These are phyloP conservation scores for Zygotorulaspora sp. DNA, from an alignment of 805 yeast genomes.

Conservation along the genomic window DNA sequence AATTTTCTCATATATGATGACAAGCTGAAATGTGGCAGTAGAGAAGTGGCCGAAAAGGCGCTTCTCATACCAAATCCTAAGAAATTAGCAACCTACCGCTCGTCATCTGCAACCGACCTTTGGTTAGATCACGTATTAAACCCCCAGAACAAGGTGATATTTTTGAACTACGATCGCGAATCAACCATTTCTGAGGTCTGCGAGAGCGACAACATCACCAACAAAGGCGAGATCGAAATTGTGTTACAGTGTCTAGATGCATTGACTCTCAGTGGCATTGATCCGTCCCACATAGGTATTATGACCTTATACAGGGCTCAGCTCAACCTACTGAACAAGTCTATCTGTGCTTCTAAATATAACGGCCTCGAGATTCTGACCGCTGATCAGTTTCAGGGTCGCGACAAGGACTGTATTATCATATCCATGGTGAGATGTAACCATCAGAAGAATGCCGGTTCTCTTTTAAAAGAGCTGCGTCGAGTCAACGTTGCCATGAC, in stretches of 20 bases:
- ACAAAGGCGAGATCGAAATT: slow-evolving; percentile 65
- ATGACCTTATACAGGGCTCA: slow-evolving; percentile 90
- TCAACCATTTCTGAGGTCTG: slow-evolving; percentile 53
- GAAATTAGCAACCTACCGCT: slow-evolving; percentile 9
- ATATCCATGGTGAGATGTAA: slow-evolving; percentile 88
- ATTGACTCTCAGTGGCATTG: slow-evolving; percentile 56
- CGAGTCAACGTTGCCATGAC: slow-evolving; percentile 93
- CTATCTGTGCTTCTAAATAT: slow-evolving; percentile 23
- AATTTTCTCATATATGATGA: slow-evolving; percentile 76
- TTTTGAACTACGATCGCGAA: slow-evolving; percentile 67
- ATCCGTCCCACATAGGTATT: slow-evolving; percentile 62
- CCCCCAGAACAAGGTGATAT: slow-evolving; percentile 58
- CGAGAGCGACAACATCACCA: slow-evolving; percentile 65
- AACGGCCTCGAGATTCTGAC: slow-evolving; percentile 71
- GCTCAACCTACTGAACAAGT: slow-evolving; percentile 43
- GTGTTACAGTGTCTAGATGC: slow-evolving; percentile 58
- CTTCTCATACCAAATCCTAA: slow-evolving; percentile 46
- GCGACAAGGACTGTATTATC: slow-evolving; percentile 88
- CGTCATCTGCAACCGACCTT: neutral
- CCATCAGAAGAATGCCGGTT: slow-evolving; percentile 60
- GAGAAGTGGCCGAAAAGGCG: slow-evolving; percentile 53
- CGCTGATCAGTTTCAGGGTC: slow-evolving; percentile 93
- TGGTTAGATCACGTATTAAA: slow-evolving; percentile 62
- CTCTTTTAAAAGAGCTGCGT: slow-evolving; percentile 80
- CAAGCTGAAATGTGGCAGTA: slow-evolving; percentile 69